Evolutionary conservation across 2,329 filamentous ascomycete species (phyloP).

Genomic region (Cercospora brassicicola): DNA sequence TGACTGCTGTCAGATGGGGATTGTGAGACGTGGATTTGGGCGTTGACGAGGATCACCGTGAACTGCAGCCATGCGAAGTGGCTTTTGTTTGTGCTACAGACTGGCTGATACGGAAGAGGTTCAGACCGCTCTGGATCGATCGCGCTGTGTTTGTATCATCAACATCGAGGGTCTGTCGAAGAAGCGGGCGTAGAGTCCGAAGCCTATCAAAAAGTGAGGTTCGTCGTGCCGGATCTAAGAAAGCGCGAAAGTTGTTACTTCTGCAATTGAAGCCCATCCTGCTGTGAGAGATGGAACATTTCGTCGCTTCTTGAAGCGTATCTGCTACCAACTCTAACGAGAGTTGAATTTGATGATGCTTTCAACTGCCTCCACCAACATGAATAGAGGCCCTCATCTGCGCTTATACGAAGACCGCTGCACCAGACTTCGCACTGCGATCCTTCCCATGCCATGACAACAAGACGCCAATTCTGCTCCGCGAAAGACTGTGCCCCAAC

Average conservation of each 20-base stretch:
- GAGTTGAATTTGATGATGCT: not conserved
- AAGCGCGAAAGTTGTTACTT: not conserved
- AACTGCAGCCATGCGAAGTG: not conserved
- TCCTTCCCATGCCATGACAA: not conserved
- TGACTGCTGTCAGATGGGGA: not conserved
- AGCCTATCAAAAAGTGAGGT: not conserved
- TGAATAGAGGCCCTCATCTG: not conserved
- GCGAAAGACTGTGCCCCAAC: not conserved
- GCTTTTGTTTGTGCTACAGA: not conserved
- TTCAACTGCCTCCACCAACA: not conserved
- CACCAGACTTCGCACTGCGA: not conserved
- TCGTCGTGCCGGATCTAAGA: not conserved
- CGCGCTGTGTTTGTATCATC: not conserved
- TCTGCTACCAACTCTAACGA: not conserved
- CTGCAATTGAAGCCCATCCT: not conserved
- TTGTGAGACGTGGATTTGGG: not conserved
- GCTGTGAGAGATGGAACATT: not conserved
- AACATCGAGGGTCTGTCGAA: no score
- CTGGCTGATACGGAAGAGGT: not conserved
- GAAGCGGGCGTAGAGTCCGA: not conserved
- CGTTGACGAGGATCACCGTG: not conserved
- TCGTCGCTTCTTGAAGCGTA: not conserved
- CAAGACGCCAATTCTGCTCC: no score
- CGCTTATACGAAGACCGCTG: not conserved
- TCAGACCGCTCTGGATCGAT: not conserved